These are phyloP conservation scores for Lachnellula arida DNA, from an alignment of 2,329 filamentous ascomycete genomes.

Conservation along the genomic window DNA sequence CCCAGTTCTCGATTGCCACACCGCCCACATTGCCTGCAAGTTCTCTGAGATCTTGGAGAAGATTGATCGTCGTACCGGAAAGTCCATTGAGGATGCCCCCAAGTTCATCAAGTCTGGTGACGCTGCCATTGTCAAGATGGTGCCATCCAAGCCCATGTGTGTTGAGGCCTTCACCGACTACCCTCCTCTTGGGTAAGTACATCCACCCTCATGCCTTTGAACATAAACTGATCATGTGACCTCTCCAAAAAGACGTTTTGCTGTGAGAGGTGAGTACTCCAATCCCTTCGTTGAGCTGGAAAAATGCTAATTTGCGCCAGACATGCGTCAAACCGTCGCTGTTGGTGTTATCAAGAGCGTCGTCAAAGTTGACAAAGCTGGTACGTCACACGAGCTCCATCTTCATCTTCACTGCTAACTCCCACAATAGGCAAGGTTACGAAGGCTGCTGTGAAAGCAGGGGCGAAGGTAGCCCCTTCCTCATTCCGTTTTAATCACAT, in stretches of 20 bases:
- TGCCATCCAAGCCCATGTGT: constrained; percentile 99
- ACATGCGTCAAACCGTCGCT: constrained; percentile 58
- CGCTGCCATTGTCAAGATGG: constrained; percentile 99
- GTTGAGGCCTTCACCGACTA: constrained; percentile 99
- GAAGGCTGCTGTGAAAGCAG: no score
- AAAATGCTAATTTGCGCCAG: no score
- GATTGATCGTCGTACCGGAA: constrained; percentile 99
- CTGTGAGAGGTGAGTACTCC: no score
- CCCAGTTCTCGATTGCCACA: constrained; percentile 99
- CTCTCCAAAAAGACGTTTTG: no score
- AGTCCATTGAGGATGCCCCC: constrained; percentile 84
- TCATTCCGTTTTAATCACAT: no score
- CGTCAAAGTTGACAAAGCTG: no score
- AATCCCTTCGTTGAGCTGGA: no score
- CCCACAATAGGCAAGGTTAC: no score
- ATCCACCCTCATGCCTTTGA: constrained; percentile 38
- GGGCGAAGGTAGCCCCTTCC: no score
- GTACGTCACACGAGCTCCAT: no score
- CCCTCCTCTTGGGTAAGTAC: constrained; percentile 98
- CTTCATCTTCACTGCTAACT: no score
- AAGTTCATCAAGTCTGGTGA: constrained; percentile 99
- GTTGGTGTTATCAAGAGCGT: constrained; percentile 77
- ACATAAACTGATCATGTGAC: no score
- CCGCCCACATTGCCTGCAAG: constrained; percentile 99
- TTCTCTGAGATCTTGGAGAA: constrained; percentile 99